Evolutionary conservation across 345 rosid genomes (phyloP), one percentile per base, ranked within the genome.

Genomic region (Eucalyptus polyanthemos): DNA sequence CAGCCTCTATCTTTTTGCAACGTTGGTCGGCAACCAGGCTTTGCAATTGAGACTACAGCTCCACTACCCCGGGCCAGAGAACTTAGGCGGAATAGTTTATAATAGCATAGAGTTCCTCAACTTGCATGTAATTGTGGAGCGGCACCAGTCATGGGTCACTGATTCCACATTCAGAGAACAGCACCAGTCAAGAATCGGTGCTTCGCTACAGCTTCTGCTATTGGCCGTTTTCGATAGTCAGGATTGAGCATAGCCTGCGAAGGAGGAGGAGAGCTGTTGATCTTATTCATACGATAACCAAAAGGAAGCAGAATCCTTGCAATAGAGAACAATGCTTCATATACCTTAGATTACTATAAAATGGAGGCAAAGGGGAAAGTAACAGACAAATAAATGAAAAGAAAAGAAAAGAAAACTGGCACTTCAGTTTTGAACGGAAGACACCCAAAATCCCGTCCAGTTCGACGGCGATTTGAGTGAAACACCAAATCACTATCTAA

Each of bases 201-300:
- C 88, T 90, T 94, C 40, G 94, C 92, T 58, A 96, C 94, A 89
- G 99, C 96, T 90, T 96, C 95, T 65, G 98, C 99, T 87, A 89
- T 91, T 76, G 99, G 99, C 19, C 99, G 94, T 67, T 97, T 95
- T 53, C 94, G 92, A 80, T 93, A 95, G 91, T 97, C 97, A 1
- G 96, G 94, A 91, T 93, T 93, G 92, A 97, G 91, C 99, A 97
- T 97, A 86, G 96, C 96, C 99, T 97, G 89, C 58, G 19, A 92
- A 80, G 14, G 29, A 49, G 17, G 60, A 86, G 50, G 86, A 34
- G 37, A 7, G 45, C 15, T n/a, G 53, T n/a, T 6, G 31, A 62
- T 45, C 76, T 56, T 51, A 21, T 44, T 31, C 37, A 31, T 31
- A 17, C 13, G 24, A 72, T 17, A 19, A 72, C 44, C 81, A 34